phyloP scores from a whole-genome alignment of 169 alveolate genomes.

The Plasmodium sp. region DNA sequence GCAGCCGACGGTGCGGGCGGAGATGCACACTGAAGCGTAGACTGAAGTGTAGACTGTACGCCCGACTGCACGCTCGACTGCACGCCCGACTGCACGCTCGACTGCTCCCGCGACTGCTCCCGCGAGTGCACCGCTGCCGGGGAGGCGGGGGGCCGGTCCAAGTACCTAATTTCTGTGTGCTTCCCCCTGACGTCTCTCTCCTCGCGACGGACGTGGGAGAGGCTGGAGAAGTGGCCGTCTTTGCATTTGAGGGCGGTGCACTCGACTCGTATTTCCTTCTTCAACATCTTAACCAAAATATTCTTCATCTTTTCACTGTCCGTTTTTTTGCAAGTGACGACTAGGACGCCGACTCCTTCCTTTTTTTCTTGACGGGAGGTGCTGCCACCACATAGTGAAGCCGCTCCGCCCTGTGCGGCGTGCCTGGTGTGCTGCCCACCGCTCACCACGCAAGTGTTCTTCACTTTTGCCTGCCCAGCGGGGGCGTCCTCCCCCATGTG shows the following conservation, averaged over 20 bases:
- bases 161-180: conserved; percentile 8
- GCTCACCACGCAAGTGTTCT: not conserved
- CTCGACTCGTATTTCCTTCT: conserved; percentile 57
- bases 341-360: conserved; percentile 62
- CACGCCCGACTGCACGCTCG: not conserved
- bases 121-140: not conserved
- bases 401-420: not conserved
- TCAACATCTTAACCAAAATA: conserved; percentile 42
- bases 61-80: not conserved
- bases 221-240: not conserved
- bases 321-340: conserved; percentile 59
- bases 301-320: conserved; percentile 39
- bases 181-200: not conserved
- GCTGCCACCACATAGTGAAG: not conserved
- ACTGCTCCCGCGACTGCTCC: not conserved
- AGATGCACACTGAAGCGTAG: not conserved
- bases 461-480: not conserved
- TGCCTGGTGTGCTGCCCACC: not conserved
- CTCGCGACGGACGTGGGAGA: not conserved
- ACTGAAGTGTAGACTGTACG: not conserved
- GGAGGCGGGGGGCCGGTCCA: not conserved
- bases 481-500: not conserved
- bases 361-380: not conserved
- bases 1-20: not conserved
- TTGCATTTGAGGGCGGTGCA: conserved; percentile 18